A percentile compares a stretch with the other conserved stretches of the same genome.
phyloP scores from a whole-genome alignment of 345 rosid species.

The Heritiera littoralis region DNA sequence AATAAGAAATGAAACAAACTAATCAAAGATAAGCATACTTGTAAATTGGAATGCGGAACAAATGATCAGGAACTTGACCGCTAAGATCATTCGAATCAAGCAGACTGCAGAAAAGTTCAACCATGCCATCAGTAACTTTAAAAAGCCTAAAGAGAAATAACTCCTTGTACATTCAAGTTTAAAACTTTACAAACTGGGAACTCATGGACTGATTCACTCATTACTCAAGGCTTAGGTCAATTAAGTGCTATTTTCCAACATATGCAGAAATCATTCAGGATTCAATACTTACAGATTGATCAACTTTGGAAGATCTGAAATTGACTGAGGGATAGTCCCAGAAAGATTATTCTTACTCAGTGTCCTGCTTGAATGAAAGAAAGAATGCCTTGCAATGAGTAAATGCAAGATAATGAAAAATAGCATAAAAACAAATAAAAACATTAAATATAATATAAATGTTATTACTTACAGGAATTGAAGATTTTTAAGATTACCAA shows the following conservation, averaged over 20 bases:
- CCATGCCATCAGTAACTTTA: slow-evolving; percentile 16
- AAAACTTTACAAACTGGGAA: slow-evolving; percentile 8
- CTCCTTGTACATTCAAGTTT: background rate
- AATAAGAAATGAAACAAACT: slow-evolving; percentile 5
- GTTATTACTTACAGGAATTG: slow-evolving; percentile 80
- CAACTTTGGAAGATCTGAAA: slow-evolving; percentile 59
- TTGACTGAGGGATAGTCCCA: slow-evolving; percentile 75
- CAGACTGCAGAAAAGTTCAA: slow-evolving; percentile 55
- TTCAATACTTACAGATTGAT: slow-evolving; percentile 67
- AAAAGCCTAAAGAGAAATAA: slow-evolving; percentile 9
- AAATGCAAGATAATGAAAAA: slow-evolving; percentile 5
- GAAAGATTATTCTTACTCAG: slow-evolving; percentile 83
- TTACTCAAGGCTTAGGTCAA: slow-evolving; percentile 1
- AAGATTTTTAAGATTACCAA: slow-evolving; percentile 83
- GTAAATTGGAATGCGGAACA: slow-evolving; percentile 66
- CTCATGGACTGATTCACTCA: slow-evolving; percentile 11
- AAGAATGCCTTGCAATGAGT: slow-evolving; percentile 2
- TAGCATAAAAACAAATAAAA: slow-evolving; percentile 15
- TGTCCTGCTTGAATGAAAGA: slow-evolving; percentile 51
- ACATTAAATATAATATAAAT: slow-evolving; percentile 12
- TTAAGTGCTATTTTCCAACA: background rate
- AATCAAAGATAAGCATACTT: slow-evolving; percentile 51
- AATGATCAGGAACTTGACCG: slow-evolving; percentile 71
- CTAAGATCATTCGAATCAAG: slow-evolving; percentile 74
- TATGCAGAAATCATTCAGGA: background rate